These are phyloP conservation scores for Magnolia officinalis DNA, from an alignment of 164 flowering plant genomes.

Conservation along the genomic window DNA sequence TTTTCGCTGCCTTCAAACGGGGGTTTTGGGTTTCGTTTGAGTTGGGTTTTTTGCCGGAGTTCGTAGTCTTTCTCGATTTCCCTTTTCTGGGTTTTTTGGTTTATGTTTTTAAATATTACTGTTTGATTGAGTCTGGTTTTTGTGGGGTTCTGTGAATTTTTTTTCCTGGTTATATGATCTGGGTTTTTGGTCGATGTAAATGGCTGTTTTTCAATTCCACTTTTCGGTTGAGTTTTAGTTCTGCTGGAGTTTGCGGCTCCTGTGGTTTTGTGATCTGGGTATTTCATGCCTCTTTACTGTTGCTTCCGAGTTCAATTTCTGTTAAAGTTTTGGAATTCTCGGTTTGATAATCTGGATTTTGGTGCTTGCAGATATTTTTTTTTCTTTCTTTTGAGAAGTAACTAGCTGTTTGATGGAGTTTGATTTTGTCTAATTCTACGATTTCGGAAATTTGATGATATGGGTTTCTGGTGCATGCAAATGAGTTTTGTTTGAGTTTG, in stretches of 20 bases:
- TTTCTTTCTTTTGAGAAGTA: background rate
- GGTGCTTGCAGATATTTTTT: background rate
- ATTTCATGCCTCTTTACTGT: too few relatives aligned
- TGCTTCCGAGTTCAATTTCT: background rate
- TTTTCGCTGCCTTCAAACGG: background rate
- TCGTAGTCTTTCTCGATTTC: background rate
- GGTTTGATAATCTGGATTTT: background rate
- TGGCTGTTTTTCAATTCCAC: background rate
- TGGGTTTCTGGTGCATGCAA: background rate
- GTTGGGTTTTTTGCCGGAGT: background rate
- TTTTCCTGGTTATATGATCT: too few relatives aligned
- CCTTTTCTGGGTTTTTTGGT: background rate
- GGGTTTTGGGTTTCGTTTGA: background rate
- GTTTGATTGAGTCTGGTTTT: too few relatives aligned
- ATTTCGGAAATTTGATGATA: background rate
- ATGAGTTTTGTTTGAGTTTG: background rate
- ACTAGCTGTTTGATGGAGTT: background rate
- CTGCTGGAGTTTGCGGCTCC: background rate
- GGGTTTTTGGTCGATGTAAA: too few relatives aligned
- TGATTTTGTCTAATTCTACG: too few relatives aligned
- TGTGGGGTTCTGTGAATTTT: too few relatives aligned
- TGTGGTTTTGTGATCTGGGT: background rate
- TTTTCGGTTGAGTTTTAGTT: background rate
- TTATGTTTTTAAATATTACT: too few relatives aligned
- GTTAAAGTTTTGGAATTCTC: background rate